Conservation (phyloP, 371 early-diverging fungal genomes). For the Neoconidiobolus thromboides region DNA sequence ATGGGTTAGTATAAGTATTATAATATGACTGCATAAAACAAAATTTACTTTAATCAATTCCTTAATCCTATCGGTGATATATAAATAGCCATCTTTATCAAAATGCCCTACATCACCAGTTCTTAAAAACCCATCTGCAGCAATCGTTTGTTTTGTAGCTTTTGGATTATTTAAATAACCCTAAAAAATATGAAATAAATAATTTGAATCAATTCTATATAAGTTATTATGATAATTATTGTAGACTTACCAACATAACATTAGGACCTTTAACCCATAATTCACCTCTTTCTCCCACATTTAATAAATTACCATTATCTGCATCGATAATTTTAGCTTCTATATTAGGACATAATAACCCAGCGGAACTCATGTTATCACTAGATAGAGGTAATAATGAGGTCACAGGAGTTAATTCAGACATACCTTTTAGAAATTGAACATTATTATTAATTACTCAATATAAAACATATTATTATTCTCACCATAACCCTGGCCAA, state of each 20-base stretch:
- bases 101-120: conserved; percentile 90
- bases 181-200: conserved; percentile 6
- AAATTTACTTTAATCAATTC: conserved; percentile 56
- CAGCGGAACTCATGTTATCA: conserved; percentile 47
- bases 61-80: conserved; percentile 73
- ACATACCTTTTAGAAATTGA: conserved; percentile 23
- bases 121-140: conserved; percentile 77
- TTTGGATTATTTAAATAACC: conserved; percentile 65
- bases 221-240: no score
- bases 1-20: background rate
- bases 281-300: conserved; percentile 32
- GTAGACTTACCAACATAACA: conserved; percentile 17
- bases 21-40: no score
- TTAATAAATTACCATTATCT: conserved; percentile 23
- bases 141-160: conserved; percentile 52
- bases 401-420: conserved; percentile 31
- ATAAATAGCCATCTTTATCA: conserved; percentile 41
- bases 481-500: conserved; percentile 10
- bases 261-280: conserved; percentile 70
- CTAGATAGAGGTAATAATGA: conserved; percentile 12
- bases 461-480: background rate
- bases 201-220: background rate
- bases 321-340: conserved; percentile 46
- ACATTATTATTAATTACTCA: background rate
- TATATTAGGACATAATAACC: conserved; percentile 39